Percentiles rank a stretch among this genome's conserved stretches.
phyloP scores from a whole-genome alignment of 2,329 filamentous ascomycete species.

The Phaeoacremonium minimum region DNA sequence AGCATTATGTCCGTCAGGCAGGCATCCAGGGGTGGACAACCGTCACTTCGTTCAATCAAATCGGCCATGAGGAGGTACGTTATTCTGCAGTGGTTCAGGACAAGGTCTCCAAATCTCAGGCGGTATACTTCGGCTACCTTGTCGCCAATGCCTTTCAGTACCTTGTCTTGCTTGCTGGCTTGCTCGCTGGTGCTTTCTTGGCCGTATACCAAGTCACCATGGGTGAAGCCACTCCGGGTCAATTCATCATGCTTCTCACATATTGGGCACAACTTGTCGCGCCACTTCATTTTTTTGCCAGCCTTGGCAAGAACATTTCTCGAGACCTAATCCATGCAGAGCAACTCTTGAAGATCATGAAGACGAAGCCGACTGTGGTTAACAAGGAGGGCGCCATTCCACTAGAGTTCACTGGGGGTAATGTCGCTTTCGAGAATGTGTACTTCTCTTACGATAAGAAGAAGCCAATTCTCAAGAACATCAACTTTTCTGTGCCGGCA shows the following conservation, averaged over 20 bases:
- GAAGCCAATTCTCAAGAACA: constrained; percentile 50
- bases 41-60: constrained; percentile 56
- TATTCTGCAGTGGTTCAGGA: constrained; percentile 46
- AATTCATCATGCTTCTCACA: constrained; percentile 67
- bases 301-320: constrained; percentile 50
- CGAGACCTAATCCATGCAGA: constrained; percentile 55
- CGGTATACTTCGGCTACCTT: constrained; percentile 38
- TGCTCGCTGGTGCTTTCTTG: constrained; percentile 58
- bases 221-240: constrained; percentile 56
- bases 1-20: constrained; percentile 50
- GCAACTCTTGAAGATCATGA: constrained; percentile 53
- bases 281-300: constrained; percentile 66
- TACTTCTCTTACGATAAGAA: constrained; percentile 57
- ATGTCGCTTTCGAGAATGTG: constrained; percentile 51
- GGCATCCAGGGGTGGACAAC: constrained; percentile 57
- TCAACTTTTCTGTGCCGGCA: constrained; percentile 45
- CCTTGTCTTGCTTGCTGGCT: constrained; percentile 63
- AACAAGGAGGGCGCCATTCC: constrained; percentile 46
- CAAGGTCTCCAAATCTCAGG: constrained; percentile 29
- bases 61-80: constrained; percentile 50
- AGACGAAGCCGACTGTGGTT: constrained; percentile 49
- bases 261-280: constrained; percentile 72
- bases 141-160: constrained; percentile 53
- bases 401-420: constrained; percentile 45
- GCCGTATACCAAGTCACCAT: constrained; percentile 63